Base-by-base conservation (phyloP, 1,284 basidiomycete genomes). In the Tausonia pullulans region DNA sequence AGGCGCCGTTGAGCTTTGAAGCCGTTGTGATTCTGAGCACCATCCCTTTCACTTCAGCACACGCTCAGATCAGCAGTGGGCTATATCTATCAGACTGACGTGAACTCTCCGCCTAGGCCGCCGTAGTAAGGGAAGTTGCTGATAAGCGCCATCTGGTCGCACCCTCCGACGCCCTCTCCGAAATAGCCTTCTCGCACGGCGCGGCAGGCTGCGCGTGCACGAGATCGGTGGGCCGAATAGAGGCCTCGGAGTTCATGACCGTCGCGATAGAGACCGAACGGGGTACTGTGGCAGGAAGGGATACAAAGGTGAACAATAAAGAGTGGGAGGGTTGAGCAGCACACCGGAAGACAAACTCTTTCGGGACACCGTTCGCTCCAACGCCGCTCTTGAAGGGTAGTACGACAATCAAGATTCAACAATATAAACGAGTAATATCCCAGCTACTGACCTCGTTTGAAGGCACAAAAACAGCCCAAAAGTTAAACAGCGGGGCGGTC, bases 31-130 rank as follows among this genome's bases (percentile, higher is more conserved):
- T 83, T 1, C 88, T 90, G 70, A 46, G 41, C 58, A 27, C 27
- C 27, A 27, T 27, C 27, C 27, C 27, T 27, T 27, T 27, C 27
- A 27, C 2, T 52, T 39, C 49, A 57, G 66, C 56, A 67, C 63
- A 61, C 43, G 13, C 50, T 62, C 27, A 62, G 65, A 48, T 45
- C 13, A 54, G 14, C 13, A n/a, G 13, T 54, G 52, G 63, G 27
- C 49, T 55, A 50, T 27, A 1, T 27, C 27, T 27, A 27, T 27
- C 27, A 27, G 27, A 77, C 86, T 72, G 75, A 88, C 87, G 87
- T 89, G 72, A 88, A 90, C 69, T 85, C 82, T 7, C 89, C 89
- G 5, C 89, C 88, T 11, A 91, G 78, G 5, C 88, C 89, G 67
- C 89, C 52, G 50, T 55, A 57, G 39, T 63, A 51, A 8, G 46